Conservation (phyloP, 2,329 filamentous ascomycete species). For the Sporothrix phasma region DNA sequence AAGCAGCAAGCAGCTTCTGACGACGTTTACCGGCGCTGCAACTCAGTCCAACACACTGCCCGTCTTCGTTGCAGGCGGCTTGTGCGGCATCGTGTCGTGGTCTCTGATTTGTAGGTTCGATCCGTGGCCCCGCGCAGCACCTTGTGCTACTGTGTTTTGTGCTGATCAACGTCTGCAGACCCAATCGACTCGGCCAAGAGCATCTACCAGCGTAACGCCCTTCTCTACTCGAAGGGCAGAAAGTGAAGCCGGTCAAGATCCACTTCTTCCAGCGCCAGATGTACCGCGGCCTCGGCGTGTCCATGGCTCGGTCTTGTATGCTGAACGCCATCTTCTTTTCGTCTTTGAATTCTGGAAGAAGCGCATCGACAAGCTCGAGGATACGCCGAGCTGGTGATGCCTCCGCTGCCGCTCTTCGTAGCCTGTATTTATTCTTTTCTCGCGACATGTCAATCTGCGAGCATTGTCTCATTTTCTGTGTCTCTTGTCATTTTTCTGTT, state of each 20-base stretch:
- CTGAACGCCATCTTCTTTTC: slow-evolving; percentile 89
- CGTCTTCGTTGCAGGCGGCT: slow-evolving; percentile 65
- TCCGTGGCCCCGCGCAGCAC: slow-evolving; percentile 25
- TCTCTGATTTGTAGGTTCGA: slow-evolving; percentile 55
- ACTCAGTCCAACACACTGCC: slow-evolving; percentile 71
- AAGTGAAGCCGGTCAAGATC: slow-evolving; percentile 59
- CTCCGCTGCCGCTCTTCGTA: neutral
- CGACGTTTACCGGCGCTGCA: slow-evolving; percentile 59
- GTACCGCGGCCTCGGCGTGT: slow-evolving; percentile 75
- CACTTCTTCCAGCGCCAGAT: slow-evolving; percentile 67
- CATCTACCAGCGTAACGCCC: slow-evolving; percentile 73
- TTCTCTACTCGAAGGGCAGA: slow-evolving; percentile 58
- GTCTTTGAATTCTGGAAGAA: slow-evolving; percentile 78
- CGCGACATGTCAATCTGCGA: neutral
- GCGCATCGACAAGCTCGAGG: slow-evolving; percentile 46
- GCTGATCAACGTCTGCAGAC: slow-evolving; percentile 29
- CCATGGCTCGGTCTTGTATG: slow-evolving; percentile 70
- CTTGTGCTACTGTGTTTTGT: neutral
- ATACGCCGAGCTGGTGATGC: slow-evolving; percentile 23
- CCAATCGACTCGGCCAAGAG: slow-evolving; percentile 76
- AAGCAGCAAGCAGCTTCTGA: slow-evolving; percentile 71
- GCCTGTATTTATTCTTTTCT: neutral
- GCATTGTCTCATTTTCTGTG: neutral
- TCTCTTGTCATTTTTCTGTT: neutral
- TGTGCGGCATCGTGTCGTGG: slow-evolving; percentile 80